A percentile compares a stretch with the other conserved stretches of the same genome.
Evolutionary conservation across 768 basidiomycete species (phyloP).

Genomic region (Rhizopogon rudus): DNA sequence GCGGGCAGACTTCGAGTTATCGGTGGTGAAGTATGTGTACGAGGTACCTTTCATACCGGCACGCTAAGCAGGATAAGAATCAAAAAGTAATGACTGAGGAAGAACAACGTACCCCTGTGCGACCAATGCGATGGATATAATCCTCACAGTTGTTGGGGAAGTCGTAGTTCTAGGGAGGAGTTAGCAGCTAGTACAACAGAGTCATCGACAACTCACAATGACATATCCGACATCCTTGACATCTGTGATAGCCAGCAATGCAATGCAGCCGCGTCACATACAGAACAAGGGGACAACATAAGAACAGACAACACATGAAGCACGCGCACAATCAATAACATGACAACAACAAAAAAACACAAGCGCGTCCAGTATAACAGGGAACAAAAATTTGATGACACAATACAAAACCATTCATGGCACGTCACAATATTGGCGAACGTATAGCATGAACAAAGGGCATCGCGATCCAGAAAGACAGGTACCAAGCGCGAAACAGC

Average conservation of each 20-base stretch:
- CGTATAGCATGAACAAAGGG: conserved; percentile 9
- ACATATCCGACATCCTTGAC: conserved; percentile 99
- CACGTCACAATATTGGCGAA: background rate
- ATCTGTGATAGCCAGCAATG: conserved; percentile 50
- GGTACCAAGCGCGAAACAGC: conserved; percentile 17
- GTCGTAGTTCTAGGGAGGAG: conserved; percentile 75
- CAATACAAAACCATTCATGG: conserved; percentile 2
- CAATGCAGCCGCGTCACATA: conserved; percentile 27
- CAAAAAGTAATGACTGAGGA: conserved; percentile 1
- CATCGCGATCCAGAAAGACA: conserved; percentile 20
- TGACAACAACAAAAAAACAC: conserved; percentile 16
- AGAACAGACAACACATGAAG: conserved; percentile 22
- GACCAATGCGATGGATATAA: conserved; percentile 98
- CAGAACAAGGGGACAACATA: conserved; percentile 6
- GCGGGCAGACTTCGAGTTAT: conserved; percentile 91
- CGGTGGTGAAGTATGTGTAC: conserved; percentile 95
- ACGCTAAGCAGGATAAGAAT: conserved; percentile 45
- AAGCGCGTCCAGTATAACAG: conserved; percentile 28
- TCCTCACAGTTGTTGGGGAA: conserved; percentile 98
- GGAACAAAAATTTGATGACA: conserved; percentile 1
- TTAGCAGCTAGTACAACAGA: conserved; percentile 5
- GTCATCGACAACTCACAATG: conserved; percentile 55
- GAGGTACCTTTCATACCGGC: conserved; percentile 89
- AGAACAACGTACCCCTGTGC: conserved; percentile 70
- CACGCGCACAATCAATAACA: conserved; percentile 30